phyloP scores from a whole-genome alignment of 2,329 filamentous ascomycete genomes.

The Aspergillus nomiae region DNA sequence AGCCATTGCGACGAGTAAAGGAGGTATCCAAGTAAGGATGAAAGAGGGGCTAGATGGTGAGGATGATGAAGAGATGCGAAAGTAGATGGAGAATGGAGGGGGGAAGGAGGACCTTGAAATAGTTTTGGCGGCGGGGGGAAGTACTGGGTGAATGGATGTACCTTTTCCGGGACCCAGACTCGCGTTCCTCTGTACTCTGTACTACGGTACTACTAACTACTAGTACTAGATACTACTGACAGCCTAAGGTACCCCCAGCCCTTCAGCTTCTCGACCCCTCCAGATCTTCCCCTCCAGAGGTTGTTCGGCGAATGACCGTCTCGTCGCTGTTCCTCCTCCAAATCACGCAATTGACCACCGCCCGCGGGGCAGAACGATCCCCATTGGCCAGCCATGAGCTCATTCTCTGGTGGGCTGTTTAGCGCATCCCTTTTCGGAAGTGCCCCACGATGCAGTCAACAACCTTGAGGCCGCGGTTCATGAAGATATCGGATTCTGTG shows the following conservation, averaged over 20 bases:
- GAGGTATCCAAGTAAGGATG: conserved; percentile 1
- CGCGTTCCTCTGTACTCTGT: background rate
- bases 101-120: conserved; percentile 16
- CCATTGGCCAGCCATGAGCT: conserved; percentile 30
- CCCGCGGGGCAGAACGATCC: conserved; percentile 27
- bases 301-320: conserved; percentile 17
- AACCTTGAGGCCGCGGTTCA: background rate
- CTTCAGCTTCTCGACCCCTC: conserved; percentile 10
- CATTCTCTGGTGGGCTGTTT: conserved; percentile 29
- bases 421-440: conserved; percentile 12
- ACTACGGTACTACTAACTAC: background rate
- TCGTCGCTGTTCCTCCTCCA: conserved; percentile 13
- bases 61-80: conserved; percentile 4
- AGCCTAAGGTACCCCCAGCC: background rate
- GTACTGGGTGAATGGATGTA: background rate
- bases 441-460: background rate
- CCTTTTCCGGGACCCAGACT: background rate
- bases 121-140: conserved; percentile 6
- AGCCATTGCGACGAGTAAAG: conserved; percentile 40
- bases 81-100: conserved; percentile 5
- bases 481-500: background rate
- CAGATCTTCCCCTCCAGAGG: conserved; percentile 17
- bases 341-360: conserved; percentile 42
- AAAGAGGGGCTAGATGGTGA: conserved; percentile 6
- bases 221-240: too few species aligned